phyloP scores from a whole-genome alignment of 768 basidiomycete species.

The Imleria badia region DNA sequence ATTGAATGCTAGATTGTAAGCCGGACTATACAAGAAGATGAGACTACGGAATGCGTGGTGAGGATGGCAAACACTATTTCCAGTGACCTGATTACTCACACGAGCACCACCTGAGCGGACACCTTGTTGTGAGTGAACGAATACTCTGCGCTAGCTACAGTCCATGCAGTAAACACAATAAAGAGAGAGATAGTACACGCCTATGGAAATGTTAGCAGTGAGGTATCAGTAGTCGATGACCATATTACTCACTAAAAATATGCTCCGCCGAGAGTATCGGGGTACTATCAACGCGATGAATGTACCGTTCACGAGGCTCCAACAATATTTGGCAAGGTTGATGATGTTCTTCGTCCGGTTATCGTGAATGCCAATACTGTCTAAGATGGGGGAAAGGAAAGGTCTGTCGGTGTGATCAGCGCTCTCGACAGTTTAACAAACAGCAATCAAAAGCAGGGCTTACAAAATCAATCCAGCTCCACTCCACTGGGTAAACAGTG shows the following conservation, averaged over 20 bases:
- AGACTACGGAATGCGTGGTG: background rate
- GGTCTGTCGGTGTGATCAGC: constrained; percentile 1
- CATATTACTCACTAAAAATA: constrained; percentile 12
- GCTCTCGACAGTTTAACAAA: background rate
- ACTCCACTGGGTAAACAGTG: constrained; percentile 13
- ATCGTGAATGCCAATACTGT: constrained; percentile 9
- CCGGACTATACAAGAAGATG: constrained; percentile 11
- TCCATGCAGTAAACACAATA: constrained; percentile 17
- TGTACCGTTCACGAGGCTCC: background rate
- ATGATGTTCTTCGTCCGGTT: constrained; percentile 16
- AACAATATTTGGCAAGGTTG: background rate
- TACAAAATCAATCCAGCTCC: constrained; percentile 1
- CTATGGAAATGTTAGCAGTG: background rate
- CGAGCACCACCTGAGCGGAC: constrained; percentile 10
- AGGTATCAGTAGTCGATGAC: background rate
- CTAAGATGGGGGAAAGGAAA: constrained; percentile 10
- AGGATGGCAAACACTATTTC: background rate
- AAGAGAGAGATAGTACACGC: constrained; percentile 14
- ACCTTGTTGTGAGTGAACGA: constrained; percentile 2
- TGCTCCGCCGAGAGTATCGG: background rate
- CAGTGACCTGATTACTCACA: background rate
- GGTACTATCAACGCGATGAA: background rate
- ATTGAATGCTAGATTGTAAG: constrained; percentile 1
- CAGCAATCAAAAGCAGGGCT: background rate
- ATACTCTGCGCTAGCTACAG: constrained; percentile 21